Evolutionary conservation across 257 asterid genomes (phyloP), one percentile per base, ranked within the genome.

Genomic region (Cruciata laevipes): DNA sequence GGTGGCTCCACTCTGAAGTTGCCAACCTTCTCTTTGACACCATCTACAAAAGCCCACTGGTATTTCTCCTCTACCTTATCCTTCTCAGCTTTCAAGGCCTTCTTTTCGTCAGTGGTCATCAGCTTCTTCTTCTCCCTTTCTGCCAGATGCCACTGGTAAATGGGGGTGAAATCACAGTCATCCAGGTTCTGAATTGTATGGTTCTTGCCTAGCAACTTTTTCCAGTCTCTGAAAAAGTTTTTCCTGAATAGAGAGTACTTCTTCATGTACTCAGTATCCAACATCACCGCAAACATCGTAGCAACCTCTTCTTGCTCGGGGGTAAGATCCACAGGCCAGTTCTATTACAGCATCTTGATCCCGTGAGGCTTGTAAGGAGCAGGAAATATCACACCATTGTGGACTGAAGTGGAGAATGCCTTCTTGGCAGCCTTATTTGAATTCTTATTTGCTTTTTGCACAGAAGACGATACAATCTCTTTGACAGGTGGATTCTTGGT

Each of bases 271-370:
- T 94, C 99, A 56, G 98, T 90, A 37, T 89, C 98, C 71, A 90
- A 76, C 99, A 94, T 94, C 68, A 87, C 91, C 0, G 98, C 96
- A 70, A 59, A 94, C 98, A 94, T 90, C 12, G 99, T 87, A 4
- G 98, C 98, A 32, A 91, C 99, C 98, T 94, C 99, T 77, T 94
- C 99, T 78, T 94, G 99, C 72, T 84, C 91, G 25, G 91, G 95
- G 52, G 97, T 76, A 69, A 94, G 82, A 75, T 77, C 82, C 51
- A 94, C 86, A 0, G 96, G 93, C 80, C 89, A 78, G 72, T 95
- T 89, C 78, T 89, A 90, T 85, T 88, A 91, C 58, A 88, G 96
- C 77, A 94, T 87, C 82, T 84, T 90, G 73, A 94, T 87, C 67
- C 98, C 96, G 38, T 94, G 99, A 69, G 98, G 96, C 76, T 84